These are phyloP conservation scores for Lactarius tabidus DNA, from an alignment of 768 basidiomycete genomes.

Conservation along the genomic window DNA sequence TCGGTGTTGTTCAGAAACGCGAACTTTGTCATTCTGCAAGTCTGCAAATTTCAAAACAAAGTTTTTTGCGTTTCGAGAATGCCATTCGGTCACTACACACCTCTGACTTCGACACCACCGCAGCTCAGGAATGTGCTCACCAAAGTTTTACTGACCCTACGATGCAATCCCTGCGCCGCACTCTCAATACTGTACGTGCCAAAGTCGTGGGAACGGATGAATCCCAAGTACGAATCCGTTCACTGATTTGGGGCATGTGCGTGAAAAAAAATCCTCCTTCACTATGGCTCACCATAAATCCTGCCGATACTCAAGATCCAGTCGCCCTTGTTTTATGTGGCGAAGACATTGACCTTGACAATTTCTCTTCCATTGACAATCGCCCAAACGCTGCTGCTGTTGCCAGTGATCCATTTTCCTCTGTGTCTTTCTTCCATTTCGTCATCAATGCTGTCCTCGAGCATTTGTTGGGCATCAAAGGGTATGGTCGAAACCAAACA, in stretches of 20 bases:
- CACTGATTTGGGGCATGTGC: neutral
- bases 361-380: slow-evolving; percentile 32
- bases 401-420: neutral
- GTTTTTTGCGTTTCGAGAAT: no score
- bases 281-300: slow-evolving; percentile 46
- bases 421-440: neutral
- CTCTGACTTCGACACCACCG: neutral
- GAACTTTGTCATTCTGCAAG: no score
- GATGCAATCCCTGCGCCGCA: accelerated
- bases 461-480: neutral
- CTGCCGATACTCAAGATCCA: slow-evolving; percentile 40
- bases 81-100: no score
- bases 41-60: no score
- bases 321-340: slow-evolving; percentile 44
- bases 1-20: no score
- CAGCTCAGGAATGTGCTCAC: neutral
- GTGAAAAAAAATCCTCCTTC: neutral
- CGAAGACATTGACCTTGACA: slow-evolving; percentile 41
- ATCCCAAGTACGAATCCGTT: neutral
- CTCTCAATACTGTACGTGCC: accelerated
- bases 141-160: neutral
- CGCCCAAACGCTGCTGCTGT: slow-evolving; percentile 38
- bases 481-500: no score
- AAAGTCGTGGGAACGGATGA: neutral
- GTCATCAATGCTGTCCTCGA: neutral